Evolutionary conservation across 768 basidiomycete species (phyloP).

Genomic region (Amanita muscaria): DNA sequence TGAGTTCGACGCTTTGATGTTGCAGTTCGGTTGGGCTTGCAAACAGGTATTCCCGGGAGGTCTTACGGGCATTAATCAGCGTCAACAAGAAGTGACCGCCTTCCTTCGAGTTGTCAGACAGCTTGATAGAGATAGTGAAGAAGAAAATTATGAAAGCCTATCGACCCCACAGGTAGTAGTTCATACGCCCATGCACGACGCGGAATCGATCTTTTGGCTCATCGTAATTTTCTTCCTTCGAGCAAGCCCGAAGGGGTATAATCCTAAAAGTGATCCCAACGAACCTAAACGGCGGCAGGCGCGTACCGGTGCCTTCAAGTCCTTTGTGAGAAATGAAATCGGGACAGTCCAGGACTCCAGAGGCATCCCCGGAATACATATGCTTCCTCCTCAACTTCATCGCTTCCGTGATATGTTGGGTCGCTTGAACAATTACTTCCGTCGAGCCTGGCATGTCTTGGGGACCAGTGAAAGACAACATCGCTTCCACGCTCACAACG

Average conservation of each 20-base stretch:
- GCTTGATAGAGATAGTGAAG: not conserved
- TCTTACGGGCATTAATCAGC: conserved; percentile 2
- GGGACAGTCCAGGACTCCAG: conserved; percentile 4
- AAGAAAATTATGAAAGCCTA: not conserved
- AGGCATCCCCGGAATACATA: not conserved
- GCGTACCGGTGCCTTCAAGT: conserved; percentile 1
- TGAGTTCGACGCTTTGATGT: not conserved
- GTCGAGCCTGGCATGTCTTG: conserved; percentile 4
- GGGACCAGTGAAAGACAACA: conserved; percentile 4
- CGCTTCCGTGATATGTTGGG: conserved; percentile 1
- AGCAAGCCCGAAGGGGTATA: conserved; percentile 2
- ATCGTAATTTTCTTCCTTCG: conserved; percentile 3
- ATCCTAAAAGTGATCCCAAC: conserved; percentile 2
- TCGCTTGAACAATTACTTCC: conserved; percentile 3
- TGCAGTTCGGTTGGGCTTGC: conserved; percentile 5
- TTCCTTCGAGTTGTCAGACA: conserved; percentile 1
- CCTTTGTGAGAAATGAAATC: conserved; percentile 3
- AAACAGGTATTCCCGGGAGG: conserved; percentile 1
- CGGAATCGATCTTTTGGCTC: conserved; percentile 4
- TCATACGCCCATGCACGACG: conserved; percentile 3
- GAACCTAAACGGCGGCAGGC: not conserved
- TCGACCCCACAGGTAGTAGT: conserved; percentile 1
- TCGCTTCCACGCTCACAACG: conserved; percentile 4
- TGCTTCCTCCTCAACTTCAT: conserved; percentile 5
- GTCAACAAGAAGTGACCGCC: not conserved